Conservation (phyloP, 2,329 filamentous ascomycete species). For the Fonsecaea monophora region DNA sequence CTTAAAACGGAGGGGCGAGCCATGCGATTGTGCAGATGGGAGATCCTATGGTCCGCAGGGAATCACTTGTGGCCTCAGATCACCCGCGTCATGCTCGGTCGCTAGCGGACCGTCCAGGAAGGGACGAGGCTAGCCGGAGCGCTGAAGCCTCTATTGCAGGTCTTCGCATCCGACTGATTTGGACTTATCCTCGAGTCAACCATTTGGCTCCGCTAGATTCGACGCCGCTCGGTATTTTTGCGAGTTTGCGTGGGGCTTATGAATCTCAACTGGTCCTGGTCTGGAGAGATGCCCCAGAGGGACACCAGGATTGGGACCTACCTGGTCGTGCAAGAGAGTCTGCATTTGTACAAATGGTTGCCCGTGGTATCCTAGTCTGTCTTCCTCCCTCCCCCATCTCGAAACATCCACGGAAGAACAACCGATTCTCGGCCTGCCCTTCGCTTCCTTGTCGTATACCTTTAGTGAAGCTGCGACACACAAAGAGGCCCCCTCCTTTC, state of each 20-base stretch:
- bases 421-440: slow-evolving; percentile 8
- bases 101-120: slow-evolving; percentile 29
- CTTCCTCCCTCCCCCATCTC: slow-evolving; percentile 9
- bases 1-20: slow-evolving; percentile 4
- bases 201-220: slow-evolving; percentile 26
- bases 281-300: slow-evolving; percentile 17
- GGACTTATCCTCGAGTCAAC: slow-evolving; percentile 7
- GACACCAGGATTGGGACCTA: slow-evolving; percentile 8
- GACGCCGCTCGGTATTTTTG: slow-evolving; percentile 25
- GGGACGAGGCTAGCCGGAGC: slow-evolving; percentile 33
- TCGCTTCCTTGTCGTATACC: slow-evolving; percentile 4
- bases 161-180: slow-evolving; percentile 16
- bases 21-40: slow-evolving; percentile 28
- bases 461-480: slow-evolving; percentile 14
- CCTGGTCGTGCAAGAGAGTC: slow-evolving; percentile 14
- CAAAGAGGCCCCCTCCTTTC: slow-evolving; percentile 9
- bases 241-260: slow-evolving; percentile 30
- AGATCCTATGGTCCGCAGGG: slow-evolving; percentile 29
- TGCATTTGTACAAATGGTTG: slow-evolving; percentile 30
- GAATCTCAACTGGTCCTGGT: slow-evolving; percentile 18
- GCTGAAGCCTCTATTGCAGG: slow-evolving; percentile 28
- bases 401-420: neutral
- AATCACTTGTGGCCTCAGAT: slow-evolving; percentile 29
- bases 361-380: slow-evolving; percentile 16
- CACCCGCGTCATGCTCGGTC: slow-evolving; percentile 35